Percentiles rank a stretch among this genome's conserved stretches.
phyloP scores from a whole-genome alignment of 495 filamentous ascomycete species.

The Lepraria neglecta region DNA sequence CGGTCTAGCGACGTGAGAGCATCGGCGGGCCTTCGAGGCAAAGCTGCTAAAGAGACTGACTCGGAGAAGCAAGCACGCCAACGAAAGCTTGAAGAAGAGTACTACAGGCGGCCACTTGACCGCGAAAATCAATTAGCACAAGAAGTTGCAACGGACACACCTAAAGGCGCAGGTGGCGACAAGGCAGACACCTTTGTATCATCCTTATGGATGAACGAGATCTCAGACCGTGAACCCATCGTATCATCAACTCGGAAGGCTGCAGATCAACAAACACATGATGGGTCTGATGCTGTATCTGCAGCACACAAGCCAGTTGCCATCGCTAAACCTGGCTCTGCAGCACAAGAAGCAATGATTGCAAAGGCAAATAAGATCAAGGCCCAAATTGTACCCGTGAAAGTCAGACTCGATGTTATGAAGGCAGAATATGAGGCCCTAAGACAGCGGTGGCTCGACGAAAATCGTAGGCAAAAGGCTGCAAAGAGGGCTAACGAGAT shows the following conservation, averaged over 20 bases:
- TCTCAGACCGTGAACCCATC: not conserved
- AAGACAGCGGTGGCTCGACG: slow-evolving; percentile 18
- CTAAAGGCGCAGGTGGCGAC: slow-evolving; percentile 15
- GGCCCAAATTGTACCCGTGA: slow-evolving; percentile 25
- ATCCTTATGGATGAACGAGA: slow-evolving; percentile 2
- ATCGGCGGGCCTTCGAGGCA: slow-evolving; percentile 32
- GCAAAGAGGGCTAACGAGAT: slow-evolving; percentile 30
- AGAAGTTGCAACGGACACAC: slow-evolving; percentile 20
- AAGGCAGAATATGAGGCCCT: slow-evolving; percentile 21
- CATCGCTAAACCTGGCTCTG: not conserved
- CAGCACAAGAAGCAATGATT: not conserved
- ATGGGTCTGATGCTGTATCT: not conserved
- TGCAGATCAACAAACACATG: not conserved
- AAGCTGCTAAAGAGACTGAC: slow-evolving; percentile 28
- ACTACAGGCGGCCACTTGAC: slow-evolving; percentile 17
- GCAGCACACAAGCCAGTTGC: not conserved
- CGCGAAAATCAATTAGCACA: slow-evolving; percentile 15
- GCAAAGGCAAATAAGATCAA: slow-evolving; percentile 18
- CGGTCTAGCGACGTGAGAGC: slow-evolving; percentile 47
- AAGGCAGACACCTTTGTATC: slow-evolving; percentile 1
- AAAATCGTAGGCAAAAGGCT: slow-evolving; percentile 20
- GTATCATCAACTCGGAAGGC: not conserved
- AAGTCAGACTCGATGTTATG: slow-evolving; percentile 21
- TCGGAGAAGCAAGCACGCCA: slow-evolving; percentile 28
- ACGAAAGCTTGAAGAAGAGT: slow-evolving; percentile 34